These are phyloP conservation scores for Trifolium fragiferum DNA, from an alignment of 306 rosid genomes.

Conservation along the genomic window DNA sequence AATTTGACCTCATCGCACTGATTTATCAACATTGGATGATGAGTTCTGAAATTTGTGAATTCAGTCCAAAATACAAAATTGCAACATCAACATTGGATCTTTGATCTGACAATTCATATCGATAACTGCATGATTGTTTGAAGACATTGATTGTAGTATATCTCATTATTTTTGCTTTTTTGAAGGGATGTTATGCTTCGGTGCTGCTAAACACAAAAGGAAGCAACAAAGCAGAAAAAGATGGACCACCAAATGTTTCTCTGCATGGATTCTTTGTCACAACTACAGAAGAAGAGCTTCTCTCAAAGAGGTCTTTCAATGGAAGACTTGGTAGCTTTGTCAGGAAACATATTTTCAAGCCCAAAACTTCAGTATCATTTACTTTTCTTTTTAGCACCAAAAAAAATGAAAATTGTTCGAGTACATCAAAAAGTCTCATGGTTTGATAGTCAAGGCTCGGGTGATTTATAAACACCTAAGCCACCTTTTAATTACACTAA, in stretches of 20 bases:
- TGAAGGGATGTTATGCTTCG: slow-evolving; percentile 82
- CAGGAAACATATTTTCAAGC: slow-evolving; percentile 63
- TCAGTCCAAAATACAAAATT: neutral
- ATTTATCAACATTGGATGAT: neutral
- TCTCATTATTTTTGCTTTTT: neutral
- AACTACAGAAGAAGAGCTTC: slow-evolving; percentile 73
- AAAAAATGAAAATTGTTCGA: neutral
- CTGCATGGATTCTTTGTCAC: slow-evolving; percentile 84
- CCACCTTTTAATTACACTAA: neutral
- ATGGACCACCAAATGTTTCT: slow-evolving; percentile 82
- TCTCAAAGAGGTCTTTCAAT: slow-evolving; percentile 74
- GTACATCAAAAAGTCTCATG: neutral
- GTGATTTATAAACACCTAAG: neutral
- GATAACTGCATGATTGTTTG: neutral
- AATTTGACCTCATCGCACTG: neutral
- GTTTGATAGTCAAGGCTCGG: neutral
- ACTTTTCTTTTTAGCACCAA: neutral
- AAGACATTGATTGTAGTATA: neutral
- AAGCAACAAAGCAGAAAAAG: slow-evolving; percentile 74
- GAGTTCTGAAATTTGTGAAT: neutral
- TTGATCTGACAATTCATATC: neutral
- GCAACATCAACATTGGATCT: neutral
- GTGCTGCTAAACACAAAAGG: slow-evolving; percentile 79
- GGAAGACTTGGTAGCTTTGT: slow-evolving; percentile 73
- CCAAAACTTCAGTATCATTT: slow-evolving; percentile 20